Conservation (phyloP, 192 early-diverging fungal genomes). For the Rhizophagus clarus region DNA sequence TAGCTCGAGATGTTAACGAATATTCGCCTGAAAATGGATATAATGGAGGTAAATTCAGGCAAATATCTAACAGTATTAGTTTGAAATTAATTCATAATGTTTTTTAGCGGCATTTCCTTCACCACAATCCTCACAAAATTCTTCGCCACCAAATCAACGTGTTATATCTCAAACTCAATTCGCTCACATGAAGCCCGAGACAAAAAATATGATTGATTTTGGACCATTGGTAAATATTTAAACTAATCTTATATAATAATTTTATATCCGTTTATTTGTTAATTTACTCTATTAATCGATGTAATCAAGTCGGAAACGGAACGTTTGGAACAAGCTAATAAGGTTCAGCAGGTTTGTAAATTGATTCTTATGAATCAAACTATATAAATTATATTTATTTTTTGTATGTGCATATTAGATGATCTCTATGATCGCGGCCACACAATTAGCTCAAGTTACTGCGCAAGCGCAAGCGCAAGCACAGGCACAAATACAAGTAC, state of each 20-base stretch:
- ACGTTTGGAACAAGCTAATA: constrained; percentile 8
- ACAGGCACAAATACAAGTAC: neutral
- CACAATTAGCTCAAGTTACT: neutral
- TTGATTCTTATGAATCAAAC: neutral
- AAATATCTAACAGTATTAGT: neutral
- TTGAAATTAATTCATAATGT: neutral
- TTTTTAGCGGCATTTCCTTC: neutral
- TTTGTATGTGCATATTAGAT: neutral
- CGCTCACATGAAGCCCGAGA: neutral
- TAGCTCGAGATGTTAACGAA: neutral
- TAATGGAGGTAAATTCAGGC: neutral
- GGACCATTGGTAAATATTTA: neutral
- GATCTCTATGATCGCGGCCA: neutral
- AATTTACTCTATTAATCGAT: neutral
- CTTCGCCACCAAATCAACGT: neutral
- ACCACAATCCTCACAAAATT: constrained; percentile 2
- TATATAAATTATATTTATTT: neutral
- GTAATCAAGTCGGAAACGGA: neutral
- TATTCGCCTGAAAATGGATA: neutral
- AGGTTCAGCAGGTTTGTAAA: constrained; percentile 5
- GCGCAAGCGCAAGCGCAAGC: neutral
- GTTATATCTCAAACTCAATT: neutral
- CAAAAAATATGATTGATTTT: neutral
- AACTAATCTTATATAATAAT: neutral
- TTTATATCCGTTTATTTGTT: neutral